Evolutionary conservation across 2,329 filamentous ascomycete genomes (phyloP).

Genomic region (Sporothrix curviconia): DNA sequence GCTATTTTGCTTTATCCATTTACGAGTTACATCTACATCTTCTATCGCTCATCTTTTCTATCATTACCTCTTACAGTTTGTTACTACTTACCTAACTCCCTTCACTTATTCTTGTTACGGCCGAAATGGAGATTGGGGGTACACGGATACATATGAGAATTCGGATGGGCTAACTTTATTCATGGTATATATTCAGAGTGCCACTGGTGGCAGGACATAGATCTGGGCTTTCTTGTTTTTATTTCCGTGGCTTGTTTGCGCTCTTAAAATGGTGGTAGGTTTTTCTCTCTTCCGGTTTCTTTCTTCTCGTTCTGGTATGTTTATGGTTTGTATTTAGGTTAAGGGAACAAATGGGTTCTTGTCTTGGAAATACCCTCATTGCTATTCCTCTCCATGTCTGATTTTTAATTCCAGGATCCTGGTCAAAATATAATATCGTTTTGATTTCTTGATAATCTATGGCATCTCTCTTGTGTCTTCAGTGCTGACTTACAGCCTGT

Average conservation of each 20-base stretch:
- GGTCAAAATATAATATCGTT: background rate
- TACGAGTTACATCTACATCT: too few relatives aligned
- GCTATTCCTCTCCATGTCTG: too few relatives aligned
- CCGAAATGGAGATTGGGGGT: background rate
- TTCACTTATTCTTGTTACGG: background rate
- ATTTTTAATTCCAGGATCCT: too few relatives aligned
- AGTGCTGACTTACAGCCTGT: too few relatives aligned
- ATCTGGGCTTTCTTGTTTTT: background rate
- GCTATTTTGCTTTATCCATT: background rate
- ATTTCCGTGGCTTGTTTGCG: background rate
- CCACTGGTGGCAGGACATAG: background rate
- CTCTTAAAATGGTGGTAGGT: background rate
- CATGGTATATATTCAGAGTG: background rate
- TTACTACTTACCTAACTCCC: background rate
- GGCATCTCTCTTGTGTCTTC: too few relatives aligned
- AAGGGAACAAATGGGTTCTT: background rate
- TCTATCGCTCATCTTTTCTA: background rate
- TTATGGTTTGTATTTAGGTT: background rate
- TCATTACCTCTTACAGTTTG: background rate
- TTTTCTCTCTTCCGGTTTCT: background rate
- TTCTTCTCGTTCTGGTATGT: background rate
- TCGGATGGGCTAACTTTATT: background rate
- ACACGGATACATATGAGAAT: background rate
- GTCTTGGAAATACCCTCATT: background rate
- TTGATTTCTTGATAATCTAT: background rate